Conservation (phyloP, 345 rosid genomes). For the Eucalyptus tenuipes region DNA sequence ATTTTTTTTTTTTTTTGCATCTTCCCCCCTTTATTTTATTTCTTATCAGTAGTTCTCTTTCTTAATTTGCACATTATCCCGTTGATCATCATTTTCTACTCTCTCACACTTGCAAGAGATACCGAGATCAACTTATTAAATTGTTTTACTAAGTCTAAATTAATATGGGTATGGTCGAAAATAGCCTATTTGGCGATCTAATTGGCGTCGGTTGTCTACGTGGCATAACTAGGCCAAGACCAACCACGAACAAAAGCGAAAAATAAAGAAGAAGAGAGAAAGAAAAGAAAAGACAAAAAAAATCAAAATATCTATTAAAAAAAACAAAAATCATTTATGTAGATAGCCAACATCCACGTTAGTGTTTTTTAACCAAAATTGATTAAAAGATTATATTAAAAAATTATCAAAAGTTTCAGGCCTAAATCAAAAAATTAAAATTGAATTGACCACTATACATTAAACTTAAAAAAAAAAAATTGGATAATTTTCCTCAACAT, state of each 20-base stretch:
- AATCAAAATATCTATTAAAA: neutral
- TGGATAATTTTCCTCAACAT: neutral
- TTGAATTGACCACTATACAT: neutral
- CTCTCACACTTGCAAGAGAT: neutral
- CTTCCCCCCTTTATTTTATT: neutral
- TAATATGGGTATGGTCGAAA: neutral
- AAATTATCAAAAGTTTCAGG: neutral
- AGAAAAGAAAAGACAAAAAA: neutral
- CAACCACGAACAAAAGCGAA: neutral
- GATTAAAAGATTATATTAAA: neutral
- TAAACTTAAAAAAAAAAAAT: too few species aligned
- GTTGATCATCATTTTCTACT: neutral
- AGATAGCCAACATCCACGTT: fast-evolving
- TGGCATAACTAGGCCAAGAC: neutral
- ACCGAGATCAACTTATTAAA: neutral
- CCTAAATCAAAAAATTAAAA: neutral
- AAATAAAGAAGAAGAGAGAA: neutral
- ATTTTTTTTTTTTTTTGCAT: neutral
- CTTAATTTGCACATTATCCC: neutral
- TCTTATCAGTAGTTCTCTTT: neutral
- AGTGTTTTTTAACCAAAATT: neutral
- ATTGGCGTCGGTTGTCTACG: neutral
- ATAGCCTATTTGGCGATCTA: neutral
- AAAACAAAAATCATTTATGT: neutral
- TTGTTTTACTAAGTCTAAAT: neutral